Evolutionary conservation across 2,329 filamentous ascomycete genomes (phyloP), one percentile per base, ranked within the genome.

Genomic region (Pseudocercospora fijiensis): DNA sequence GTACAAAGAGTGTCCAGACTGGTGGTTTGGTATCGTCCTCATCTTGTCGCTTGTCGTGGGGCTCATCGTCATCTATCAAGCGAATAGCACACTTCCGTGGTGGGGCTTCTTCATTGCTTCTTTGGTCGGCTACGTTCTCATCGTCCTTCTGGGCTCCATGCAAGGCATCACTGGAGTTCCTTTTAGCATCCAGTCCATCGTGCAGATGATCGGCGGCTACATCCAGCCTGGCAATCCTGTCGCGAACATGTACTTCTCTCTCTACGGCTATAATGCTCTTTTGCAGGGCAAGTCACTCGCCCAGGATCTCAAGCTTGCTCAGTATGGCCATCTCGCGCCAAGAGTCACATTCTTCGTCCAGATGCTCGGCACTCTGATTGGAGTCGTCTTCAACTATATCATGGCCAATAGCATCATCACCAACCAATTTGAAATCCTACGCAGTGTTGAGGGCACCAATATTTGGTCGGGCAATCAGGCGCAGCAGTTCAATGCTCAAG

Each of bases 121-220:
- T 1, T 86, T 81, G 43, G 91, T 95, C 59, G 92, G 90, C 67
- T 86, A 87, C 28, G 76, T 92, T 58, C 88, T 95, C 65, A 95
- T 95, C 79, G 91, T 96, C 66, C 91, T 91, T 11, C 93, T 95
- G 67, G 91, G 91, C 67, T 95, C 96, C 73, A 90, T 96, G 72
- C 95, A 94, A 90, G 91, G 91, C 18, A 91, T 96, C 69, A 95
- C 91, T 11, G 95, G 95, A 75, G 56, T 66, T 5, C 64, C 65
- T 11, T 53, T 68, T n/a, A 62, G 61, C 2, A 63, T 68, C n/a
- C 64, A 68, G 11, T 57, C 63, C 16, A 77, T 91, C 63, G 89
- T 88, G n/a, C 88, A 90, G 73, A 90, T 96, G 61, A 87, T 94
- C 66, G 93, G 90, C 67, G 91, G 91, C 60, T 86, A 85, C 57